A percentile compares a stretch with the other conserved stretches of the same genome.
phyloP scores from a whole-genome alignment of 1,284 basidiomycete species.

The Waitea zeae region DNA sequence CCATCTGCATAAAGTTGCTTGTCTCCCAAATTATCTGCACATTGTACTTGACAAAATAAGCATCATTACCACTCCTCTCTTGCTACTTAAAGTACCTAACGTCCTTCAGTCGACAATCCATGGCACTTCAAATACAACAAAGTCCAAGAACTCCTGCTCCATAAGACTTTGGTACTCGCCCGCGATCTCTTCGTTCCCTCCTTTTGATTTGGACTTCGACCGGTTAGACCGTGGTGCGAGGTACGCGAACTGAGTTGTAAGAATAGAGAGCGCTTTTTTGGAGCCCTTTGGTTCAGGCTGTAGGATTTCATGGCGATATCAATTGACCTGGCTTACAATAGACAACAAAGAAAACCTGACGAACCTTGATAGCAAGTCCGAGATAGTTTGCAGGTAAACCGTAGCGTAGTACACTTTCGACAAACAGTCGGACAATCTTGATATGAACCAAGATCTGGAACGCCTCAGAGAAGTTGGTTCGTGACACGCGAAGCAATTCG shows the following conservation, averaged over 20 bases:
- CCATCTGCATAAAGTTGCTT: too few species aligned
- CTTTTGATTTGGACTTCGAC: slow-evolving; percentile 17
- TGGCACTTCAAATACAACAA: slow-evolving; percentile 77
- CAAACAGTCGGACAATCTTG: slow-evolving; percentile 82
- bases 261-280: slow-evolving; percentile 60
- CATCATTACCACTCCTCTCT: too few species aligned
- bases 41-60: background rate
- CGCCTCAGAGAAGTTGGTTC: slow-evolving; percentile 95
- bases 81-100: too few species aligned
- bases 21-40: too few species aligned
- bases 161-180: slow-evolving; percentile 85
- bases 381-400: slow-evolving; percentile 89
- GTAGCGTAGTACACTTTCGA: slow-evolving; percentile 92
- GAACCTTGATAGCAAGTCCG: slow-evolving; percentile 68
- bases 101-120: slow-evolving; percentile 44
- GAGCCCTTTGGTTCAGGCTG: slow-evolving; percentile 81
- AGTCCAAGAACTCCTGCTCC: slow-evolving; percentile 91
- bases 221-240: slow-evolving; percentile 51
- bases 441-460: slow-evolving; percentile 91
- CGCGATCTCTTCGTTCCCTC: slow-evolving; percentile 42
- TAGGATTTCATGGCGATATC: background rate
- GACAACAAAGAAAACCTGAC: slow-evolving; percentile 7
- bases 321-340: background rate
- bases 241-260: slow-evolving; percentile 71
- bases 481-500: slow-evolving; percentile 80